Conservation (phyloP, 768 basidiomycete genomes). For the Brasilioporus rufonigricans region DNA sequence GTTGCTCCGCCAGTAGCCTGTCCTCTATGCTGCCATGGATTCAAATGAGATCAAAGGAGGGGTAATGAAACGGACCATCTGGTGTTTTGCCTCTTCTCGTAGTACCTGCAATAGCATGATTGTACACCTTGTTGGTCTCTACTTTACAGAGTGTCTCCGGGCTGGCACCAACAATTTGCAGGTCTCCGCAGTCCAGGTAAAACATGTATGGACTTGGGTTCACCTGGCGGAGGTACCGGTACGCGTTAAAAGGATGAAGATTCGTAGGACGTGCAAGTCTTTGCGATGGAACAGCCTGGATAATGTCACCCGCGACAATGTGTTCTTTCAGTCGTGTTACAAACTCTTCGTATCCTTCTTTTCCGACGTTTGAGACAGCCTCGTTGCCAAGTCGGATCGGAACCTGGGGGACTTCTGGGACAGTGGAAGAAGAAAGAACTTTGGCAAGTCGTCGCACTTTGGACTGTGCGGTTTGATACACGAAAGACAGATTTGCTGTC, state of each 20-base stretch:
- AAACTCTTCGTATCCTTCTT: conserved; percentile 85
- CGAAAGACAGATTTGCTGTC: conserved; percentile 67
- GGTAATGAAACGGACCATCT: conserved; percentile 59
- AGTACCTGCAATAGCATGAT: conserved; percentile 98
- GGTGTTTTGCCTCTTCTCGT: conserved; percentile 79
- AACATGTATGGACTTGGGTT: conserved; percentile 99
- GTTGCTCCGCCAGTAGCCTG: conserved; percentile 64
- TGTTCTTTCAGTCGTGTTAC: conserved; percentile 92
- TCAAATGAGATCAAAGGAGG: conserved; percentile 2
- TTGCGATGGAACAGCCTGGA: conserved; percentile 98
- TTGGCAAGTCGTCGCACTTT: conserved; percentile 84
- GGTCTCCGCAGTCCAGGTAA: conserved; percentile 89
- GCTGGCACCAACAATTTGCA: conserved; percentile 96
- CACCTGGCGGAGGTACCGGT: conserved; percentile 87
- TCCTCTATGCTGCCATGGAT: conserved; percentile 68
- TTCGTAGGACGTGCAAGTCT: conserved; percentile 79
- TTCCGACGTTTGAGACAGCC: conserved; percentile 87
- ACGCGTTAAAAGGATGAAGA: conserved; percentile 96
- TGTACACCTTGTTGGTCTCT: conserved; percentile 85
- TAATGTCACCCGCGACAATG: conserved; percentile 95
- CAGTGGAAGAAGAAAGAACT: conserved; percentile 48
- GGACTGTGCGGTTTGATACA: conserved; percentile 84
- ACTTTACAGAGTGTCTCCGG: conserved; percentile 98
- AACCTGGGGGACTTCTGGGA: conserved; percentile 66
- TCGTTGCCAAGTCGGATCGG: conserved; percentile 63